Base-by-base conservation (phyloP, 2,329 filamentous ascomycete genomes). In the Trichoderma simmonsii region DNA sequence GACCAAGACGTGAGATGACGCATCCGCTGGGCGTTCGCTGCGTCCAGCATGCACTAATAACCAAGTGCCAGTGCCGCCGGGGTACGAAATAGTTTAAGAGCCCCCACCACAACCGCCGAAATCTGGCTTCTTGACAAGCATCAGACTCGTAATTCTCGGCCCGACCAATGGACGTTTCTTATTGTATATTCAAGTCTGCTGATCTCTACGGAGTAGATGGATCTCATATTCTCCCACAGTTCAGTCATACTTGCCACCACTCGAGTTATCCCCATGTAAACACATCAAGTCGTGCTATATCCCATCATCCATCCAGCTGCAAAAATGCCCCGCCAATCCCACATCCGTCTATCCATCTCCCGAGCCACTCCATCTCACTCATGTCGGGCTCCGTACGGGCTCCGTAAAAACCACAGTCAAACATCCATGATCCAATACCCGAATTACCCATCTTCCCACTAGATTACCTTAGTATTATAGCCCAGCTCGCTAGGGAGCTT, bases 51-150 rank as follows among this genome's bases (percentile, higher is more conserved):
- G 51, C 65, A 65, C 62, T 65, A 65, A 54, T 62, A 61, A 62
- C 61, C 36, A 39, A 51, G 61, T 18, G 32, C 48, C 30, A 57
- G 24, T 24, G 64, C 43, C 9, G 43, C 43, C 43, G 43, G 43
- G n/a, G 43, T n/a, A 51, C n/a, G 43, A 12, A 51, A 51, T 51
- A 51, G 64, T 30, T 36, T 7, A 26, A 62, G 21, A 15, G 34
- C 57, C 57, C 57, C 63, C 64, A 67, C 64, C 15, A 39, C 32
- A 12, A 39, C 32, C 32, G 51, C 64, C 64, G 64, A 48, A 67
- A 67, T 39, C 64, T 57, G 64, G 48, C 64, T 57, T 67, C 64
- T 67, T 60, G 57, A 60, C 57, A 60, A 34, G 57, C 57, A 60
- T n/a, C 30, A 32, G 8, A 32, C 32, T 32, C 28, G 57, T 32